Evolutionary conservation across 768 basidiomycete genomes (phyloP).

Genomic region (Podaxis sp.): DNA sequence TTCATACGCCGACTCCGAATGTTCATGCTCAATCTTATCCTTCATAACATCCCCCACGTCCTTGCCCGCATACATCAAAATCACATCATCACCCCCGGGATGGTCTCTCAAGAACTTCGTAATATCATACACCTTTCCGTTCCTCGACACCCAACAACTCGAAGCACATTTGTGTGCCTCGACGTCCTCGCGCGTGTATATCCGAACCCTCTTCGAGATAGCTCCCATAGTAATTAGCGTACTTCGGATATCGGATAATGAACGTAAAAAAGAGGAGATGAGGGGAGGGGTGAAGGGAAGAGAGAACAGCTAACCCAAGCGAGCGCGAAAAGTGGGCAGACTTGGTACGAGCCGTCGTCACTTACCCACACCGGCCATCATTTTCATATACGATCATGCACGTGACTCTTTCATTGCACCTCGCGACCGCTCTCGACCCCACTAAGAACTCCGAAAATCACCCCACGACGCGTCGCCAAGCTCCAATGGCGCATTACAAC

Average conservation of each 20-base stretch:
- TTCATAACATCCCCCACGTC: constrained; percentile 83
- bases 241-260: not conserved
- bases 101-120: constrained; percentile 84
- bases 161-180: constrained; percentile 52
- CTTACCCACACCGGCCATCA: not conserved
- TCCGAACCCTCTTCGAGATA: constrained; percentile 71
- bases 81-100: constrained; percentile 92
- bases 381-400: not conserved
- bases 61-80: constrained; percentile 80
- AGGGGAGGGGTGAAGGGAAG: constrained; percentile 4
- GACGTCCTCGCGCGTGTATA: constrained; percentile 78
- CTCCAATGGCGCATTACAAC: not conserved
- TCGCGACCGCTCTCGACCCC: not conserved
- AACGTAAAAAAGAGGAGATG: not conserved
- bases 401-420: not conserved
- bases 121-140: constrained; percentile 88
- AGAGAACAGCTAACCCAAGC: not conserved
- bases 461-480: not conserved
- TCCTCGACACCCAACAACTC: constrained; percentile 83
- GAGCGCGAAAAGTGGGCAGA: constrained; percentile 9
- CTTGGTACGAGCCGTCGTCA: not conserved
- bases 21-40: constrained; percentile 78
- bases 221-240: not conserved
- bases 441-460: not conserved
- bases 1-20: constrained; percentile 88